phyloP scores from a whole-genome alignment of 2,329 filamentous ascomycete species.

The Penicillium decumbens region DNA sequence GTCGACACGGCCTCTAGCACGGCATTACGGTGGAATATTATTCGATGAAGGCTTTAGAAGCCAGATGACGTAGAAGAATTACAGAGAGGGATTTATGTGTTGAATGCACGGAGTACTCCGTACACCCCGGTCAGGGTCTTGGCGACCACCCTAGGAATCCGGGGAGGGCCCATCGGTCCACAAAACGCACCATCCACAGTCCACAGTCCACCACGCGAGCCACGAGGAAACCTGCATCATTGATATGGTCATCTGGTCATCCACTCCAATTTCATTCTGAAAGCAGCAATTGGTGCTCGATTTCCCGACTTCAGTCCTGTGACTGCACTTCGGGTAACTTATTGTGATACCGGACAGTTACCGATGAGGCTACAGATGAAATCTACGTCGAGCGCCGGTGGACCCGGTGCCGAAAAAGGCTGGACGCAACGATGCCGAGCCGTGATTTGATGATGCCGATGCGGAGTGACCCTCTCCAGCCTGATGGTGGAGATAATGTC shows the following conservation, averaged over 20 bases:
- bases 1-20: constrained; percentile 4
- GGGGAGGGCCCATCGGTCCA: constrained; percentile 10
- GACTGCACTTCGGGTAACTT: neutral
- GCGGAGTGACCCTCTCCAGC: neutral
- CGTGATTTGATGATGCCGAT: constrained; percentile 7
- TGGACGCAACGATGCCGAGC: constrained; percentile 1
- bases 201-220: constrained; percentile 7
- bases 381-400: constrained; percentile 1
- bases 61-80: neutral
- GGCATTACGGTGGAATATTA: neutral
- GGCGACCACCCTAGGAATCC: constrained; percentile 1
- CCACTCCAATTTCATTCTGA: neutral
- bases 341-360: constrained; percentile 6
- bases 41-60: neutral
- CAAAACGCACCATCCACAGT: neutral
- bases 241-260: constrained; percentile 13
- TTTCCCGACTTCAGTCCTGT: neutral
- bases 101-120: no score
- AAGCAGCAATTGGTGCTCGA: constrained; percentile 1
- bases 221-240: constrained; percentile 5
- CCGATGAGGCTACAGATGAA: neutral
- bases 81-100: no score
- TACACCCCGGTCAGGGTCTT: neutral
- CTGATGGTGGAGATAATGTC: neutral
- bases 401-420: constrained; percentile 7